phyloP scores from a whole-genome alignment of 768 basidiomycete species.

The Amylocystis lapponica region DNA sequence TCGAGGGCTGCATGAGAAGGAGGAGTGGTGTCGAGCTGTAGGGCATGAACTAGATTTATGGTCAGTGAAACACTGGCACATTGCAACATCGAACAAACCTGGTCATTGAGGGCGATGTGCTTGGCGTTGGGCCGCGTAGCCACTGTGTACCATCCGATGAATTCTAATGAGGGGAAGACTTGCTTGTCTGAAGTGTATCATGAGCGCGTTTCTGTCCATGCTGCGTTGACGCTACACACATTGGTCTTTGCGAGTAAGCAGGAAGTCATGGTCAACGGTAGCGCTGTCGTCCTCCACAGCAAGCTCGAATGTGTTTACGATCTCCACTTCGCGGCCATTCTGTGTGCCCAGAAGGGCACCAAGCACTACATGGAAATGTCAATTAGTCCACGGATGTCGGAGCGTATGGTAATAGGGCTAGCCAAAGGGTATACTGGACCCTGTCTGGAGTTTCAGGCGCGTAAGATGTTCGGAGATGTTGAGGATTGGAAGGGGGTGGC shows the following conservation, averaged over 20 bases:
- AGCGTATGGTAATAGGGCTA: constrained; percentile 12
- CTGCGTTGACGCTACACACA: constrained; percentile 40
- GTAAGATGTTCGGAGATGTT: constrained; percentile 96
- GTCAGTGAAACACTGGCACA: not conserved
- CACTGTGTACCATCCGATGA: constrained; percentile 97
- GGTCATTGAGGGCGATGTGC: constrained; percentile 82
- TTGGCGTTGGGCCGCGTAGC: constrained; percentile 64
- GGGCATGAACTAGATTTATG: constrained; percentile 57
- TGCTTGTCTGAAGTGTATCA: constrained; percentile 68
- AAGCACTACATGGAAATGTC: constrained; percentile 50
- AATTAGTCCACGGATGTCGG: not conserved
- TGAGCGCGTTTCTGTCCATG: not conserved
- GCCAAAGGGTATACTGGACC: constrained; percentile 61
- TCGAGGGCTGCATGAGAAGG: constrained; percentile 62
- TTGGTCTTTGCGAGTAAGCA: constrained; percentile 80
- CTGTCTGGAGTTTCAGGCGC: constrained; percentile 71
- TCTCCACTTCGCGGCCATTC: constrained; percentile 91
- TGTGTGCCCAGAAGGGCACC: constrained; percentile 94
- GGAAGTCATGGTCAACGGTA: constrained; percentile 74
- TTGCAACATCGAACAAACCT: constrained; percentile 39
- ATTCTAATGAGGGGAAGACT: constrained; percentile 95
- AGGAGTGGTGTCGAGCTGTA: constrained; percentile 90
- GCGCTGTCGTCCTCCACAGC: constrained; percentile 54
- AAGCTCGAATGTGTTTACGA: constrained; percentile 95
- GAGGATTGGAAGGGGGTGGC: constrained; percentile 93